These are phyloP conservation scores for Lactarius psammicola DNA, from an alignment of 768 basidiomycete species.

Conservation along the genomic window DNA sequence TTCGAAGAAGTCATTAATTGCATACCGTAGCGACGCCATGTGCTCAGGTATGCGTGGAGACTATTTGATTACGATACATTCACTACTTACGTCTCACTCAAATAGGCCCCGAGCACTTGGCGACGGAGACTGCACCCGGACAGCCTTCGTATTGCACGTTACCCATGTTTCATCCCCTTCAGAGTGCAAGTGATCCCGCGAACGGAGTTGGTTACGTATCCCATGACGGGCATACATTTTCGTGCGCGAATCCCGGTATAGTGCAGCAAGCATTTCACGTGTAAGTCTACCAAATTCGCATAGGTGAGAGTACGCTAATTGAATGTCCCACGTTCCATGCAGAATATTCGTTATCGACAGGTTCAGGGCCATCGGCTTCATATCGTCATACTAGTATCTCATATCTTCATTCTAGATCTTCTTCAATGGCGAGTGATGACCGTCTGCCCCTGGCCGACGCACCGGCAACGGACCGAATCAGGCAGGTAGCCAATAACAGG, in stretches of 20 bases:
- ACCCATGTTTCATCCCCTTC: conserved; percentile 50
- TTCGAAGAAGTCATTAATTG: conserved; percentile 2
- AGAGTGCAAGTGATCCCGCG: conserved; percentile 33
- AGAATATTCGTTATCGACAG: conserved; percentile 54
- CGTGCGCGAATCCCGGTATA: conserved; percentile 53
- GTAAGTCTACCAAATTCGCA: conserved; percentile 36
- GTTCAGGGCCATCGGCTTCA: conserved; percentile 37
- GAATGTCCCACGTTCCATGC: neutral
- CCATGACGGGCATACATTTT: conserved; percentile 54
- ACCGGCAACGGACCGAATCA: neutral
- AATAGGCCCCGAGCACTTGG: conserved; percentile 51
- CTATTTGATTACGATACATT: too few relatives aligned
- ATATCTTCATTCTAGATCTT: neutral
- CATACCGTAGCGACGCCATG: conserved; percentile 45
- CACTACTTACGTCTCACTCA: neutral
- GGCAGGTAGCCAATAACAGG: neutral
- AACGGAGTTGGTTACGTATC: conserved; percentile 49
- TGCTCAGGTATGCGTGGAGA: conserved; percentile 42
- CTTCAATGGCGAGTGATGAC: conserved; percentile 29
- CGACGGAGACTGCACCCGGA: conserved; percentile 32
- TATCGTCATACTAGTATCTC: neutral
- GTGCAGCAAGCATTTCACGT: conserved; percentile 60
- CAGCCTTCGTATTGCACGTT: conserved; percentile 55
- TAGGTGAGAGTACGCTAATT: neutral
- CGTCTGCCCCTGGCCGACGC: conserved; percentile 37